Base-by-base conservation (phyloP, 257 asterid genomes). In the Jasminum sambac region DNA sequence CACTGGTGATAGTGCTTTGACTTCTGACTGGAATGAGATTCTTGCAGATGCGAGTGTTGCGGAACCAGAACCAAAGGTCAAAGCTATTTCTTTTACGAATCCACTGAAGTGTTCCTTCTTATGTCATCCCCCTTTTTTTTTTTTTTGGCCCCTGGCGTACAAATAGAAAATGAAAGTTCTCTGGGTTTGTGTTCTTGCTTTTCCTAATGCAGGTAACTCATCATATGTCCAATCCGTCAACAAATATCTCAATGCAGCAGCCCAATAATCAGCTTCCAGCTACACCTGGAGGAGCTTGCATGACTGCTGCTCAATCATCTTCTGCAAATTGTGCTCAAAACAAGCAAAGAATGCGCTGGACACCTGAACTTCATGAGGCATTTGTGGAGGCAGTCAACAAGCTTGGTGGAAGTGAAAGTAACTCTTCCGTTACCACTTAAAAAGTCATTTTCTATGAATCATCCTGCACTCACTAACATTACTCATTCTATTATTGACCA, bases 391-490 rank as follows among this genome's bases (percentile, higher is more conserved):
- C 97, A 70, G 95, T 90, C 72, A 84, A 66, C 87, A 87, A 85
- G 85, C 97, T 90, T 83, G 97, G 97, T 81, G 96, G 97, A 72
- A 90, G 97, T 80, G 97, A 88, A 87, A 88, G 96, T 90, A 89
- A 13, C 61, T 71, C 46, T 70, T 71, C 68, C 68, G 68, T 72
- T 66, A 48, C 46, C 63, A 67, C 21, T 66, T 61, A 46, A 58
- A 6, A 24, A 26, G 40, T 74, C 7, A 64, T 55, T 68, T 73
- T 63, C 36, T 52, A 71, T 70, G 73, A 62, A 48, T 69, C 60
- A 70, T 39, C 59, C 25, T 52, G 24, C 52, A 23, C 64, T 19
- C 36, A 68, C 63, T 76, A 57, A 66, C 58, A 39, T 50, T 50
- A 41, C 58, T 58, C 44, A 38, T 62, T 50, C 24, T 63, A 30